Evolutionary conservation across 1,284 basidiomycete species (phyloP).

Genomic region (Hymenochaete sp.): DNA sequence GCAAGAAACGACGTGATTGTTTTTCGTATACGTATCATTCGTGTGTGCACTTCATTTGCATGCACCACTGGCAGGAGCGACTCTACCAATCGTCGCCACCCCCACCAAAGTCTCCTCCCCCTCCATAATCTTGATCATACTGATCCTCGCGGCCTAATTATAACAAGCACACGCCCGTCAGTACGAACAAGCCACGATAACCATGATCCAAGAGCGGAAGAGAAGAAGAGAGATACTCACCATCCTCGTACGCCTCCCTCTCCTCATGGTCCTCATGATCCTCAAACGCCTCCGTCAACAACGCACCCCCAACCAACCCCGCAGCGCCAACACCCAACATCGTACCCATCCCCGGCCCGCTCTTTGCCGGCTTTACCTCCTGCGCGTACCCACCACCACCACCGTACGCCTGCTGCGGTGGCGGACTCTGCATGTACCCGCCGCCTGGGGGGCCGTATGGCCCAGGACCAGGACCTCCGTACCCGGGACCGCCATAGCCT

Average conservation of each 20-base stretch:
- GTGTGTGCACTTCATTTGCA: no score
- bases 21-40: no score
- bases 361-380: constrained; percentile 32
- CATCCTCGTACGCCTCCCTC: constrained; percentile 31
- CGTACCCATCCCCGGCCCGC: constrained; percentile 35
- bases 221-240: constrained; percentile 22
- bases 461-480: constrained; percentile 1
- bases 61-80: no score
- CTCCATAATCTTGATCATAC: not conserved
- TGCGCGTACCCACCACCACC: constrained; percentile 25
- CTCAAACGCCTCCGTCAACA: constrained; percentile 45
- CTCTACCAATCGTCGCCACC: no score
- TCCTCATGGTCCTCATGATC: constrained; percentile 33
- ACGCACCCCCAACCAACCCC: constrained; percentile 49
- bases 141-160: not conserved
- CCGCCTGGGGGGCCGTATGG: constrained; percentile 21
- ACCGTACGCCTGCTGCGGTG: constrained; percentile 18
- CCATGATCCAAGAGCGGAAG: not conserved
- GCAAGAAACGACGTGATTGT: no score
- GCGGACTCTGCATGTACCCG: not conserved
- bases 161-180: not conserved
- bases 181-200: not conserved
- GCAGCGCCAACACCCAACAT: constrained; percentile 35
- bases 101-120: no score
- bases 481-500: constrained; percentile 10